A percentile compares a stretch with the other conserved stretches of the same genome.
Evolutionary conservation across 805 yeast species (phyloP).

Genomic region (Candida nemodendra): DNA sequence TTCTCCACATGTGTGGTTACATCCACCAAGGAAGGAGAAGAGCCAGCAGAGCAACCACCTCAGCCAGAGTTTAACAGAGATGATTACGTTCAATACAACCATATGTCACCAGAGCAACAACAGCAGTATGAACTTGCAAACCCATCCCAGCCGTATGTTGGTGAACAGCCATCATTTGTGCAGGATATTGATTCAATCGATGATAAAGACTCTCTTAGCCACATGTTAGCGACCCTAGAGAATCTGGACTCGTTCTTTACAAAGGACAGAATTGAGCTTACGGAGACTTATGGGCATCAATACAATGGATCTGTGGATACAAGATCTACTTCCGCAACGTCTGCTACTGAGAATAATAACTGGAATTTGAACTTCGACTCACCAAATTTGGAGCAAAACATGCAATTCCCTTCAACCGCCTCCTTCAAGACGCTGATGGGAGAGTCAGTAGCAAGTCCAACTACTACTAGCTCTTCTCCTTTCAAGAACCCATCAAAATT

Average conservation of each 20-base stretch:
- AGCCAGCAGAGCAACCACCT: conserved; percentile 29
- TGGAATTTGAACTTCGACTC: conserved; percentile 30
- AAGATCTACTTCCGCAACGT: conserved; percentile 43
- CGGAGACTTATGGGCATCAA: conserved; percentile 35
- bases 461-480: conserved; percentile 13
- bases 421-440: conserved; percentile 77
- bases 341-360: conserved; percentile 19
- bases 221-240: conserved; percentile 91
- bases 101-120: conserved; percentile 27
- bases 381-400: conserved; percentile 25
- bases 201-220: conserved; percentile 72
- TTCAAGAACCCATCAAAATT: conserved; percentile 19
- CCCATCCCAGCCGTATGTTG: conserved; percentile 28
- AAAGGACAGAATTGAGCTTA: conserved; percentile 42
- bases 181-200: conserved; percentile 50
- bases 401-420: conserved; percentile 50
- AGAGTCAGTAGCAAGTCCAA: conserved; percentile 29
- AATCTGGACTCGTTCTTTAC: conserved; percentile 88
- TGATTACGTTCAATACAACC: conserved; percentile 44
- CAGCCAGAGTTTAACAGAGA: conserved; percentile 52
- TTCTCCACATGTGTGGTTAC: conserved; percentile 74
- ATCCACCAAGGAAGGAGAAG: conserved; percentile 39
- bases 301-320: conserved; percentile 65
- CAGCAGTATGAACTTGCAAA: conserved; percentile 23
- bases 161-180: conserved; percentile 17